Conservation (phyloP, 805 yeast species). For the Lachancea mirantina region DNA sequence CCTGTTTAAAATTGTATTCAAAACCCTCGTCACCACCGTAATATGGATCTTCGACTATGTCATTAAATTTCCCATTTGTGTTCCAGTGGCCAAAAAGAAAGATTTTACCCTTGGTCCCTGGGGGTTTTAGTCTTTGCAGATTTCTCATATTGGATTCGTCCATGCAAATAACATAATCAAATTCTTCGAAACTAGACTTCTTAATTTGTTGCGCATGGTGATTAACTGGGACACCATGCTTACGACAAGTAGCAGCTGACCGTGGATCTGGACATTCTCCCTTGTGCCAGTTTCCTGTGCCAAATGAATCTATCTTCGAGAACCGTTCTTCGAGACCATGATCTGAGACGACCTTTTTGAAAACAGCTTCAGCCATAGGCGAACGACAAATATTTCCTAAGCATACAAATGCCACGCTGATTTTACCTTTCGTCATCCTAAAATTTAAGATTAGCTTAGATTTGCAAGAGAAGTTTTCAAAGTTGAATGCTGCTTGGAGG, state of each 20-base stretch:
- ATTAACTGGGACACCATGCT: constrained; percentile 64
- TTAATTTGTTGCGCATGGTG: constrained; percentile 70
- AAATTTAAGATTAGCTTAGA: too few species aligned
- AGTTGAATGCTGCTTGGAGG: too few species aligned
- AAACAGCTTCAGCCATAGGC: constrained; percentile 97
- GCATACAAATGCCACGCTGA: constrained; percentile 82
- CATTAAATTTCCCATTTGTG: constrained; percentile 41
- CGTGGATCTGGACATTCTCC: constrained; percentile 81
- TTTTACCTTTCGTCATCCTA: constrained; percentile 6
- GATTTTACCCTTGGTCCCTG: constrained; percentile 40
- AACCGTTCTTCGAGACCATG: constrained; percentile 39
- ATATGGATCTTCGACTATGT: constrained; percentile 82
- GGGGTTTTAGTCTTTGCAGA: constrained; percentile 47
- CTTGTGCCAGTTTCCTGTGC: constrained; percentile 76
- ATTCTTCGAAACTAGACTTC: constrained; percentile 43
- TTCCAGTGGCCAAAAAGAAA: constrained; percentile 78
- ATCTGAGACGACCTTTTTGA: constrained; percentile 53
- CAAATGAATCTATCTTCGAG: constrained; percentile 70
- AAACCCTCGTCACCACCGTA: constrained; percentile 85
- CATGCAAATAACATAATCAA: constrained; percentile 68
- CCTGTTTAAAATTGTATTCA: constrained; percentile 69
- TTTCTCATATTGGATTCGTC: constrained; percentile 53
- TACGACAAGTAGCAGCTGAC: constrained; percentile 57
- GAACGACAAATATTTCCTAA: constrained; percentile 91
- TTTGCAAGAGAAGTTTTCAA: too few species aligned